These are phyloP conservation scores for Pogostemon cablin DNA, from an alignment of 257 asterid genomes.

Conservation along the genomic window DNA sequence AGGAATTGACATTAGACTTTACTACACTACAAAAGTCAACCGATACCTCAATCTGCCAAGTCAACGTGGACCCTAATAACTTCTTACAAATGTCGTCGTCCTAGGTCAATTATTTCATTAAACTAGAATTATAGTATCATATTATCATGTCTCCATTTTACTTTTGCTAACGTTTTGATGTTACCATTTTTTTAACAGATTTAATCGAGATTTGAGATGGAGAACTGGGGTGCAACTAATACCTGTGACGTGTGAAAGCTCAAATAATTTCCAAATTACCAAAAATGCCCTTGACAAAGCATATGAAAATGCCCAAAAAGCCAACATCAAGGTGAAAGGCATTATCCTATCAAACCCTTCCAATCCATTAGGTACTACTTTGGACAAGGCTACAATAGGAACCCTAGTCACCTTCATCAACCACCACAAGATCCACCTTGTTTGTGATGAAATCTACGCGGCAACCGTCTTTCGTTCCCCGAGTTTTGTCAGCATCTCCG, in stretches of 20 bases:
- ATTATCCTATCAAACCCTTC: conserved; percentile 74
- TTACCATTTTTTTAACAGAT: conserved; percentile 44
- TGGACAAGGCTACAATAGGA: conserved; percentile 43
- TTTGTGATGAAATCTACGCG: conserved; percentile 78
- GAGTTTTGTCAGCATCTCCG: conserved; percentile 53
- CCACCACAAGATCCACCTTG: conserved; percentile 64
- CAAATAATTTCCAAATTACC: conserved; percentile 63
- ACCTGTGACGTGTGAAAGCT: conserved; percentile 57
- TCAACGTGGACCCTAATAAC: conserved; percentile 21
- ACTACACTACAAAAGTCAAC: background rate
- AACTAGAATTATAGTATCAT: background rate
- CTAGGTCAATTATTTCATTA: background rate
- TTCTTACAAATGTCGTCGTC: conserved; percentile 16
- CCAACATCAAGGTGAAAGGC: conserved; percentile 66
- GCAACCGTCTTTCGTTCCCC: conserved; percentile 55
- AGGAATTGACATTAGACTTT: background rate
- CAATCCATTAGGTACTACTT: conserved; percentile 74
- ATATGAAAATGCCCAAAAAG: conserved; percentile 49
- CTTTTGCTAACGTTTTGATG: background rate
- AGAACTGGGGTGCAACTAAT: conserved; percentile 72
- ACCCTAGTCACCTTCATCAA: conserved; percentile 53
- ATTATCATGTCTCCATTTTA: background rate
- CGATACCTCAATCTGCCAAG: background rate
- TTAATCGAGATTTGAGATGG: conserved; percentile 83
- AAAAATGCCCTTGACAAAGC: conserved; percentile 61